Evolutionary conservation across 805 yeast species (phyloP).

Genomic region (Teunomyces funiuensis): DNA sequence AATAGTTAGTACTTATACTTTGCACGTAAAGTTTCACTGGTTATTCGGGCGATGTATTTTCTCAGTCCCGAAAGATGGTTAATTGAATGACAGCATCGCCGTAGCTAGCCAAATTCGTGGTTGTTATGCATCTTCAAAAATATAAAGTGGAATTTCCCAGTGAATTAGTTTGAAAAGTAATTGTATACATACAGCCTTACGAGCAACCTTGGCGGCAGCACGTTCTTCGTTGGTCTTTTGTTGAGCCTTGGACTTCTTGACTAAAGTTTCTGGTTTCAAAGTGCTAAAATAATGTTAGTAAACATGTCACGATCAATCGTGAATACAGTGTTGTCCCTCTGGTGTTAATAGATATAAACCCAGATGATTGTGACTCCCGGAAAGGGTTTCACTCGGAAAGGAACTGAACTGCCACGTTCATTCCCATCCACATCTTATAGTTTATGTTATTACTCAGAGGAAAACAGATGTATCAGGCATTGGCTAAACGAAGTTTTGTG

Average conservation of each 20-base stretch:
- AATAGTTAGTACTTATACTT: conserved; percentile 32
- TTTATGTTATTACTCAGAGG: conserved; percentile 33
- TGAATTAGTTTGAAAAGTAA: conserved; percentile 1
- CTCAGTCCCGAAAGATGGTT: conserved; percentile 90
- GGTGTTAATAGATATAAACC: conserved; percentile 4
- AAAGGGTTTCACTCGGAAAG: conserved; percentile 20
- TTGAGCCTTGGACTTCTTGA: conserved; percentile 78
- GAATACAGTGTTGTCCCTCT: conserved; percentile 5
- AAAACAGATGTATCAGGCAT: conserved; percentile 46
- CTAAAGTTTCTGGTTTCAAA: conserved; percentile 79
- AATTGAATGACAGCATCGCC: conserved; percentile 72
- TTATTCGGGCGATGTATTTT: conserved; percentile 15
- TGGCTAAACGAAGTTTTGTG: conserved; percentile 31
- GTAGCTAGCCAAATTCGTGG: conserved; percentile 60
- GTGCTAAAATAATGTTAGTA: conserved; percentile 36
- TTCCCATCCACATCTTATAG: conserved; percentile 21
- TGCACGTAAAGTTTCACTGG: conserved; percentile 3
- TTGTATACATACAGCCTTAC: conserved; percentile 73
- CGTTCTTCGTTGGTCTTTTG: conserved; percentile 75
- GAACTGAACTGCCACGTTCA: conserved; percentile 44
- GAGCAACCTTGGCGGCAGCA: conserved; percentile 76
- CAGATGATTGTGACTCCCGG: conserved; percentile 20
- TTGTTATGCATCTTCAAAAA: conserved; percentile 53
- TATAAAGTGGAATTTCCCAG: conserved; percentile 2
- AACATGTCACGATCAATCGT: conserved; percentile 4